Evolutionary conservation across 176 grass and related monocot genomes (phyloP).

Genomic region (Aechmea fasciata): DNA sequence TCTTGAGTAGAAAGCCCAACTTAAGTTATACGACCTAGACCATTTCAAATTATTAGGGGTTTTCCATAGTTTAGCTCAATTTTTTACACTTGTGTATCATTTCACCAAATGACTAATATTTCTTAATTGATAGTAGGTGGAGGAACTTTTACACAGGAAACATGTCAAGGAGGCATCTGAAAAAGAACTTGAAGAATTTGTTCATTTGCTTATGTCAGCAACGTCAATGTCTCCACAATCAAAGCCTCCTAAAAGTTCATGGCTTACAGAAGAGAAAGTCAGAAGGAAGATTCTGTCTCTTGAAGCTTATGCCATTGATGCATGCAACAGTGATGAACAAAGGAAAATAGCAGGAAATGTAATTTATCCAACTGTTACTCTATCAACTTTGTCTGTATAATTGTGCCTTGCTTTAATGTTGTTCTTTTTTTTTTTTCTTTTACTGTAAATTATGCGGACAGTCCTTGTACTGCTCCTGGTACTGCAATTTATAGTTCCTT

Average conservation of each 20-base stretch:
- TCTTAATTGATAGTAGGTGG: slow-evolving; percentile 71
- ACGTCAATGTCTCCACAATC: slow-evolving; percentile 57
- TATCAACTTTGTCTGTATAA: too few species aligned
- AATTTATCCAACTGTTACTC: slow-evolving; percentile 23
- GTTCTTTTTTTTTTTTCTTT: background rate
- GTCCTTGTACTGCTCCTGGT: too few species aligned
- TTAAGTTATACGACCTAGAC: background rate
- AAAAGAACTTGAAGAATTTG: slow-evolving; percentile 88
- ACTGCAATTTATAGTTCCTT: too few species aligned
- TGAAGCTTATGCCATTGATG: slow-evolving; percentile 67
- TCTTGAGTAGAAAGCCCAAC: slow-evolving; percentile 20
- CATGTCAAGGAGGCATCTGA: slow-evolving; percentile 59
- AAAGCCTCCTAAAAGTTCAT: slow-evolving; percentile 70
- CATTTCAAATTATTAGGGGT: background rate
- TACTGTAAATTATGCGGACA: too few species aligned
- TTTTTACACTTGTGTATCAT: background rate
- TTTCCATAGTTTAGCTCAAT: background rate
- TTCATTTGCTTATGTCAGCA: slow-evolving; percentile 58
- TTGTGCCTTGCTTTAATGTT: background rate
- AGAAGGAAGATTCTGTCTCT: slow-evolving; percentile 66
- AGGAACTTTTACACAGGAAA: slow-evolving; percentile 69
- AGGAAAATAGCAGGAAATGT: slow-evolving; percentile 78
- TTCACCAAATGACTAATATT: slow-evolving; percentile 26
- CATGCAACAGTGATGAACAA: slow-evolving; percentile 46
- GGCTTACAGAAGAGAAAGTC: slow-evolving; percentile 63